Percentiles rank a stretch among this genome's conserved stretches.
phyloP scores from a whole-genome alignment of 768 basidiomycete genomes.

The Kwoniella bestiolae region DNA sequence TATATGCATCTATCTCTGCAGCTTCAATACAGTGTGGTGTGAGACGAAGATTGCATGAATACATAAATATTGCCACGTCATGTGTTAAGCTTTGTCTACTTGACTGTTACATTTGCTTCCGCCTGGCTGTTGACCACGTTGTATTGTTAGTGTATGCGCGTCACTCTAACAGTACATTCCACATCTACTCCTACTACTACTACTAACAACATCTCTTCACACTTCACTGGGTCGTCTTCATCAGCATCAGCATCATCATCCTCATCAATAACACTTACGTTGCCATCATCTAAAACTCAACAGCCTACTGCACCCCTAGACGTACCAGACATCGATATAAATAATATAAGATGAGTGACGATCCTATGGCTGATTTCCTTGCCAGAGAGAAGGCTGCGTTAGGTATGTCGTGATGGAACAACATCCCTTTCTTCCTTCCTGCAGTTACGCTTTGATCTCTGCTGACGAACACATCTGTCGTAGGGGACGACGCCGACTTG shows the following conservation, averaged over 20 bases:
- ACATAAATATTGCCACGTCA: background rate
- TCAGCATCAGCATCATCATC: slow-evolving; percentile 6
- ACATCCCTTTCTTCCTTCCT: no score
- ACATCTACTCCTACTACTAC: no score
- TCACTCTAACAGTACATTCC: no score
- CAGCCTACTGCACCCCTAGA: background rate
- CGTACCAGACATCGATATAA: background rate
- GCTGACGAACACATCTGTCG: background rate
- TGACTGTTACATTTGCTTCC: background rate
- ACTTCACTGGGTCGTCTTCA: no score
- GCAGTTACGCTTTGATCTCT: no score
- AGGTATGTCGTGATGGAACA: slow-evolving; percentile 52
- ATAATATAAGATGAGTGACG: slow-evolving; percentile 45
- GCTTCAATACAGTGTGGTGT: no score
- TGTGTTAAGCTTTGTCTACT: no score
- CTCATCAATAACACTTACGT: no score
- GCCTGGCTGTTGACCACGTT: background rate
- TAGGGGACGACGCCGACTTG: slow-evolving; percentile 56
- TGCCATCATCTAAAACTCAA: no score
- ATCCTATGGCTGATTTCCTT: slow-evolving; percentile 57
- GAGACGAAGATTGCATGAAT: no score
- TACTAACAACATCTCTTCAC: no score
- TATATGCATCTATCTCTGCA: no score
- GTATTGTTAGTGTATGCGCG: background rate
- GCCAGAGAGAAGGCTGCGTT: slow-evolving; percentile 54